A percentile compares a stretch with the other conserved stretches of the same genome.
Conservation (phyloP, 2,329 filamentous ascomycete species). For the Aspergillus costaricaensis region DNA sequence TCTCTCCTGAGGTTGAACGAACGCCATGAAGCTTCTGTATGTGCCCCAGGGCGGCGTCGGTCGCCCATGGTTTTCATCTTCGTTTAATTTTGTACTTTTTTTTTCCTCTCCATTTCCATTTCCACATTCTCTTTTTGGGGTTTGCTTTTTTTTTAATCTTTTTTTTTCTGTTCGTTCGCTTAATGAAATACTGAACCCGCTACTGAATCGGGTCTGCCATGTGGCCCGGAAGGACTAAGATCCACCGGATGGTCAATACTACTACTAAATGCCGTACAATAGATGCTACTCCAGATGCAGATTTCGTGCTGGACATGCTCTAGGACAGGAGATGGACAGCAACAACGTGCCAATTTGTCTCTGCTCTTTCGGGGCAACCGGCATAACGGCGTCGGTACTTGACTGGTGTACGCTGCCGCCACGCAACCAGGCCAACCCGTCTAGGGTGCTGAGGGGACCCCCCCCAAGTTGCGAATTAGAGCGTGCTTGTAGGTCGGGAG, state of each 20-base stretch:
- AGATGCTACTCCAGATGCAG: not conserved
- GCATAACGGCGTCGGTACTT: slow-evolving; percentile 13
- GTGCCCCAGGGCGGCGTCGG: not conserved
- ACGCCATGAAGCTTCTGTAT: not conserved
- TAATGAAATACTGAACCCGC: slow-evolving; percentile 1
- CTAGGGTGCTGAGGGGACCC: slow-evolving; percentile 13
- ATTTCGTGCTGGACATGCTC: not conserved
- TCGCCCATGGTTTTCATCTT: not conserved
- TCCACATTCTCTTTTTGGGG: too few species aligned
- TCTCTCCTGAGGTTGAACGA: not conserved
- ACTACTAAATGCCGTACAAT: slow-evolving; percentile 2
- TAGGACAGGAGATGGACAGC: slow-evolving; percentile 4
- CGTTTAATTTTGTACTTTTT: not conserved
- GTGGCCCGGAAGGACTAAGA: slow-evolving; percentile 22
- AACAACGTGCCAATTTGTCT: slow-evolving; percentile 1
- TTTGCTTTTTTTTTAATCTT: too few species aligned
- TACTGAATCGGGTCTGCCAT: slow-evolving; percentile 17
- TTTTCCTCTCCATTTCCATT: not conserved
- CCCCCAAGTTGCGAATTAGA: slow-evolving; percentile 22
- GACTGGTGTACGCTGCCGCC: slow-evolving; percentile 17
- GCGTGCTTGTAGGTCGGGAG: slow-evolving; percentile 22
- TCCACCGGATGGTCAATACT: slow-evolving; percentile 15
- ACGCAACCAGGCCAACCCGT: slow-evolving; percentile 14
- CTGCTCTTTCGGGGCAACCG: not conserved
- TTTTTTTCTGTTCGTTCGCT: not conserved